Base-by-base conservation (phyloP, 345 rosid species). In the Linum usitatissimum region DNA sequence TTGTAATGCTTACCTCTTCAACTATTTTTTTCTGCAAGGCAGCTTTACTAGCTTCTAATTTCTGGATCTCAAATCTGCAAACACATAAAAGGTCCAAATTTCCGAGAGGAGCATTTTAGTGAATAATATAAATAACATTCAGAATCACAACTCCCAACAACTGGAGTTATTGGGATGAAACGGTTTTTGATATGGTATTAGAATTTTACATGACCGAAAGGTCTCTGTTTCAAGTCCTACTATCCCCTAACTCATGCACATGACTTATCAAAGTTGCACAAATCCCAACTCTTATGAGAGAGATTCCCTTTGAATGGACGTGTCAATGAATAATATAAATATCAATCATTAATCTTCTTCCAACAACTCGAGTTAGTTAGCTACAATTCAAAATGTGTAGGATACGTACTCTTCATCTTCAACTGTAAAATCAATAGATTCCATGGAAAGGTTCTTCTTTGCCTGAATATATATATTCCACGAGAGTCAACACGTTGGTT, bases 371-470 rank as follows among this genome's bases (percentile, higher is more conserved):
- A 23, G 28, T 23, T 23, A 23, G 28, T 23, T n/a, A n/a, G n/a
- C n/a, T 4, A 34, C 5, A 34, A 34, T 20, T 21, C n/a, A n/a
- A 59, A 17, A 12, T 38, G 12, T 34, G 57, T 4, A 34, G 66
- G 71, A 70, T 68, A 85, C 94, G 80, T 85, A 89, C 97, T 85
- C 59, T 12, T 55, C 84, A 14, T 73, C 77, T 65, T 85, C 89
- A 56, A 57, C n/a, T 54, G 76, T 55, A 57, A 38, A 76, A 75
- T 86, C 89, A 70, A 79, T 76, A 66, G 87, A 81, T 71, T 87
- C 96, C 94, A 83, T 77, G 30, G 97, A 78, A 42, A 82, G 88
- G 73, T 86, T 83, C 81, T 81, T 93, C 77, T 64, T 90, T 55
- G 77, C 96, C 99, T 93, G 82, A 66, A 73, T 31, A 58, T 64